These are phyloP conservation scores for Royoungia palumana DNA, from an alignment of 768 basidiomycete genomes.

Conservation along the genomic window DNA sequence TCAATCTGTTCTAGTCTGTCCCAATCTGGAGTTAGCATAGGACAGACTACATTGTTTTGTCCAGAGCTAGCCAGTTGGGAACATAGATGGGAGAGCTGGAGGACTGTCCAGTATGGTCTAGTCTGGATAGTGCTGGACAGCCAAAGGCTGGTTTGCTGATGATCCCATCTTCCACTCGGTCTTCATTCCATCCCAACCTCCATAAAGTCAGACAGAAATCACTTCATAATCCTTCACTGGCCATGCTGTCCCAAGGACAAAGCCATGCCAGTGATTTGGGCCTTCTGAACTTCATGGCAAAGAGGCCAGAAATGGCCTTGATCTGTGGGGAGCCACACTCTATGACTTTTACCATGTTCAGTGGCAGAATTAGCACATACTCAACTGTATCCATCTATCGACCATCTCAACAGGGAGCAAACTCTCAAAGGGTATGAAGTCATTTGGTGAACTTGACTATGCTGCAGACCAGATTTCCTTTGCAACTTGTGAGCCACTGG, in stretches of 20 bases:
- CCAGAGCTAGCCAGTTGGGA: too few species aligned
- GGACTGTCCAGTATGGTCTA: too few species aligned
- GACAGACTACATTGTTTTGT: too few species aligned
- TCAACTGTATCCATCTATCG: neutral
- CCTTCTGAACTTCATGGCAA: constrained; percentile 17
- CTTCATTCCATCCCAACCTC: constrained; percentile 3
- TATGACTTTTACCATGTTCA: constrained; percentile 27
- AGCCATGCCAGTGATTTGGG: neutral
- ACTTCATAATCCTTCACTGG: constrained; percentile 24
- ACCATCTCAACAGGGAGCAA: constrained; percentile 23
- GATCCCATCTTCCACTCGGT: too few species aligned
- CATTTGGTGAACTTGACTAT: constrained; percentile 16
- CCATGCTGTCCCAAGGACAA: constrained; percentile 27
- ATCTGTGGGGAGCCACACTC: constrained; percentile 28
- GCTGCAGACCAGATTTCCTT: constrained; percentile 18
- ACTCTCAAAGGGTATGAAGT: constrained; percentile 16
- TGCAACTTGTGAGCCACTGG: constrained; percentile 21
- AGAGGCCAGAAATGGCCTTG: constrained; percentile 16
- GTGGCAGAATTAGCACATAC: too few species aligned
- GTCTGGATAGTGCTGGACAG: too few species aligned
- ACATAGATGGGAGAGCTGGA: too few species aligned
- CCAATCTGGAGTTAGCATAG: too few species aligned
- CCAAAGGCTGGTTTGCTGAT: too few species aligned
- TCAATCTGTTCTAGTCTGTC: too few species aligned
- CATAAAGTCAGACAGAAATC: neutral